Evolutionary conservation across 2,329 filamentous ascomycete species (phyloP).

Genomic region (Pseudogymnoascus sp.): DNA sequence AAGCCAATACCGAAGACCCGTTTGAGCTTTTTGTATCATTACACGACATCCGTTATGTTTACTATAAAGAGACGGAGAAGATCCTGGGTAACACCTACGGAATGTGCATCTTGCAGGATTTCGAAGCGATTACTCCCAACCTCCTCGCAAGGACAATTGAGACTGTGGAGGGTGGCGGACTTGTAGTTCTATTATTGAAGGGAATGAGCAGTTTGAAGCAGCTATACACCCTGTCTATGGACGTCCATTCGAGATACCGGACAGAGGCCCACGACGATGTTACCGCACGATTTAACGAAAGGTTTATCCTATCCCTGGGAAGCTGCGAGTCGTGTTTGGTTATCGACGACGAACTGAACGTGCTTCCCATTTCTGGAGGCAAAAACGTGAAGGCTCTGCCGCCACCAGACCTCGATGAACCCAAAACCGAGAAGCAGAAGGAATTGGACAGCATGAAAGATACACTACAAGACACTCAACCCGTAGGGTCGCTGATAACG

Average conservation of each 20-base stretch:
- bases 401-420: slow-evolving; percentile 64
- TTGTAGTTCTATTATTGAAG: slow-evolving; percentile 86
- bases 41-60: slow-evolving; percentile 96
- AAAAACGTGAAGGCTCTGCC: slow-evolving; percentile 81
- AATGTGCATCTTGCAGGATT: slow-evolving; percentile 97
- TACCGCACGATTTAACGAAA: slow-evolving; percentile 92
- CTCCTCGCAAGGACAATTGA: slow-evolving; percentile 90
- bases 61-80: slow-evolving; percentile 99
- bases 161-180: slow-evolving; percentile 90
- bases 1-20: slow-evolving; percentile 85
- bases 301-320: slow-evolving; percentile 92
- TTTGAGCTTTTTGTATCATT: slow-evolving; percentile 97
- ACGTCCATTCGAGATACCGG: slow-evolving; percentile 90
- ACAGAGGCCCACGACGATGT: slow-evolving; percentile 96
- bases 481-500: slow-evolving; percentile 74
- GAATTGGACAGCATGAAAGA: slow-evolving; percentile 87
- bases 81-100: slow-evolving; percentile 96
- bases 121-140: slow-evolving; percentile 97
- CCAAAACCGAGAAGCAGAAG: slow-evolving; percentile 62
- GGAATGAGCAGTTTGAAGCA: slow-evolving; percentile 97
- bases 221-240: slow-evolving; percentile 94
- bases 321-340: slow-evolving; percentile 91
- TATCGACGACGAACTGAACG: slow-evolving; percentile 95
- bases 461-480: slow-evolving; percentile 74
- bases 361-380: slow-evolving; percentile 90